phyloP scores from a whole-genome alignment of 2,329 filamentous ascomycete genomes.

The Sclerotinia glacialis region DNA sequence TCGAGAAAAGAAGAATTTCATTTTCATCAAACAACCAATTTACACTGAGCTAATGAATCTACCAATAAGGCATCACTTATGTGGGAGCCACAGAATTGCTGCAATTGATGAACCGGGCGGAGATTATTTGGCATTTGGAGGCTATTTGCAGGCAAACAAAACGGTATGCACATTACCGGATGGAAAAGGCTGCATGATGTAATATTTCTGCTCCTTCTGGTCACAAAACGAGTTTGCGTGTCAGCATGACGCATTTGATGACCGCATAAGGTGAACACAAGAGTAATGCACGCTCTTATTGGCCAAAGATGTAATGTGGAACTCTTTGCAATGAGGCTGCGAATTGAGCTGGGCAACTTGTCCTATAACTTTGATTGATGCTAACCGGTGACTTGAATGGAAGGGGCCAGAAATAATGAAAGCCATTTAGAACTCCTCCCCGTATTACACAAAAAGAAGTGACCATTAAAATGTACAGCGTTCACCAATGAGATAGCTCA shows the following conservation, averaged over 20 bases:
- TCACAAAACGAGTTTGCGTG: not conserved
- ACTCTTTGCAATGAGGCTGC: not conserved
- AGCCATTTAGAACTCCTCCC: not conserved
- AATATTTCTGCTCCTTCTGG: not conserved
- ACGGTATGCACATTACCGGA: not conserved
- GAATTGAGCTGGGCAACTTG: not conserved
- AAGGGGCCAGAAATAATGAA: not conserved
- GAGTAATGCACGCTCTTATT: not conserved
- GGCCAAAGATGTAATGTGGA: not conserved
- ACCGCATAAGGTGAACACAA: not conserved
- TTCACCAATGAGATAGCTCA: not conserved
- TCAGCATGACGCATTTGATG: too few relatives aligned
- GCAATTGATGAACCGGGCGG: not conserved
- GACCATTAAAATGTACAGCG: not conserved
- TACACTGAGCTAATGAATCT: too few relatives aligned
- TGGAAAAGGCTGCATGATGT: not conserved
- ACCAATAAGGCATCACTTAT: too few relatives aligned
- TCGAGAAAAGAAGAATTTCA: too few relatives aligned
- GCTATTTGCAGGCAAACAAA: not conserved
- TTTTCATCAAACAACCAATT: too few relatives aligned
- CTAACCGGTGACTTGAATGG: not conserved
- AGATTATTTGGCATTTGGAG: fast-evolving
- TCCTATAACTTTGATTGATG: not conserved
- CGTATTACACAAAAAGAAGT: not conserved
- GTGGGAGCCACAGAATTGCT: too few relatives aligned